Evolutionary conservation across 345 rosid genomes (phyloP).

Genomic region (Acer negundo): DNA sequence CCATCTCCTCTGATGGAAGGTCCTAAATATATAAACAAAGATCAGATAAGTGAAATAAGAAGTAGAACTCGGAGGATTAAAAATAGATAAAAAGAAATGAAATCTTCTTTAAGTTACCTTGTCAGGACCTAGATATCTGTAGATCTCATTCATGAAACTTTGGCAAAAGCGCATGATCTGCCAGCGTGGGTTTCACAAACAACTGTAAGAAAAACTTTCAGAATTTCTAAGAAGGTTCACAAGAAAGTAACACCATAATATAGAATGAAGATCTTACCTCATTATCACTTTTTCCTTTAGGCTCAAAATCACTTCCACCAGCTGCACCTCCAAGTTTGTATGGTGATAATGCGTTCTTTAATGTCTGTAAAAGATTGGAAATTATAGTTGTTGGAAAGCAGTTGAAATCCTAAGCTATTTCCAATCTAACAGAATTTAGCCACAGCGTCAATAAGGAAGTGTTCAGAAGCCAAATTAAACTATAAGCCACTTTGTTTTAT

Average conservation of each 20-base stretch:
- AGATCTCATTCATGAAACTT: constrained; percentile 96
- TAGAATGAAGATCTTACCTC: constrained; percentile 58
- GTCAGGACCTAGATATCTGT: constrained; percentile 88
- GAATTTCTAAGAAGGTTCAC: constrained; percentile 28
- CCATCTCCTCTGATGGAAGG: constrained; percentile 98
- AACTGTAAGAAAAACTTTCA: constrained; percentile 32
- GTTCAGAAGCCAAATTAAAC: constrained; percentile 6
- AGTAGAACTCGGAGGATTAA: constrained; percentile 14
- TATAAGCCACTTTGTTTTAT: neutral
- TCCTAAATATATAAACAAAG: constrained; percentile 48
- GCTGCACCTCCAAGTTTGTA: constrained; percentile 99
- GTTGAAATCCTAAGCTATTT: neutral
- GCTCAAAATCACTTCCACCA: constrained; percentile 99
- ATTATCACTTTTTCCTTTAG: constrained; percentile 95
- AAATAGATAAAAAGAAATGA: constrained; percentile 8
- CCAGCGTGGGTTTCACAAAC: constrained; percentile 36
- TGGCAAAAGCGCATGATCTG: constrained; percentile 99
- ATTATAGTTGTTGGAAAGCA: neutral
- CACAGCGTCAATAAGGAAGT: neutral
- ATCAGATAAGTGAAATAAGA: constrained; percentile 7
- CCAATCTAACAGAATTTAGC: constrained; percentile 7
- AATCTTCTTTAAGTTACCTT: constrained; percentile 51
- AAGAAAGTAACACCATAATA: constrained; percentile 6
- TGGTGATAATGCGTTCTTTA: constrained; percentile 92
- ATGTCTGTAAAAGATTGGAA: constrained; percentile 54